Base-by-base conservation (phyloP, 192 early-diverging fungal species). In the Coemansia sp. region DNA sequence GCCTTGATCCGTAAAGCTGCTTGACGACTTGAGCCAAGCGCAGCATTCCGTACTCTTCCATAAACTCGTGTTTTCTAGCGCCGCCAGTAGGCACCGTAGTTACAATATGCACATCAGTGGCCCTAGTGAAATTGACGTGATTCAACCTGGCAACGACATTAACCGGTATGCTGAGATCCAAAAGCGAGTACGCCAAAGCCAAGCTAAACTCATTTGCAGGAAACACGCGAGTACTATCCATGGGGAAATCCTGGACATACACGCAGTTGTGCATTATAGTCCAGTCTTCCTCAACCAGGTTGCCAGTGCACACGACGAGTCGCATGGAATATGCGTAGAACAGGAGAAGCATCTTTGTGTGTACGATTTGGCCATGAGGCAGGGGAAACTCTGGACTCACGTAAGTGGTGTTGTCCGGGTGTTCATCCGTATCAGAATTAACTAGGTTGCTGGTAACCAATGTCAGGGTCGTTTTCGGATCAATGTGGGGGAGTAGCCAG, bases 171-270 rank as follows among this genome's bases (percentile, higher is more conserved):
- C 61, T 57, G 23, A 79, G 25, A 28, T 73, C 77, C 18, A 68
- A 68, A 13, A 79, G 50, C 28, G 71, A 58, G 23, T 64, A 61
- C 0, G 77, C 71, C 16, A 79, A 38, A n/a, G 55, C 45, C 16
- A 47, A 35, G 48, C 71, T 68, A 34, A 79, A 73, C 61, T 60
- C 45, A 37, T 70, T 79, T 1, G 71, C 71, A 0, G 55, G 47
- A 50, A 64, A 70, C 34, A 65, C 56, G 0, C 0, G 0, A 0
- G 3, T 16, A 4, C 3, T 16, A n/a, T 67, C 59, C 36, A 63
- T 28, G 11, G 47, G 34, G 9, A 79, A 73, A 43, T 79, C 77
- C 47, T 79, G 68, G 11, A 73, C 11, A 59, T 68, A 73, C 28
- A 73, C 56, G 8, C 56, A 12, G 59, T 73, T 73, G 18, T 79